These are phyloP conservation scores for Musa beccarii DNA, from an alignment of 176 grass and related monocot species.

Conservation along the genomic window DNA sequence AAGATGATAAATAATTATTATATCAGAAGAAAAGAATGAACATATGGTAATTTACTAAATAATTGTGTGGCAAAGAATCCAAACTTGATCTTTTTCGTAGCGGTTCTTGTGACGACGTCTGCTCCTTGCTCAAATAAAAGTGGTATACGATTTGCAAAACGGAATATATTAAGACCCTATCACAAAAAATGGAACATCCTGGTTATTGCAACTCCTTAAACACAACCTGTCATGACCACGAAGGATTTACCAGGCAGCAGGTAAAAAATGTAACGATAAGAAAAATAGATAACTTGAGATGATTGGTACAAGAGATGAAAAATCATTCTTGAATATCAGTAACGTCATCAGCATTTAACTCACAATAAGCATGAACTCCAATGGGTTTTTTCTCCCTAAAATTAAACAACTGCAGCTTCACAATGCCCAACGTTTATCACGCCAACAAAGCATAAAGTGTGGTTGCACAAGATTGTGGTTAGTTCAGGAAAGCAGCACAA, in stretches of 20 bases:
- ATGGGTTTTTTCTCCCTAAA: not conserved
- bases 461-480: not conserved
- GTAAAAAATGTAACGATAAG: too few relatives aligned
- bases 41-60: not conserved
- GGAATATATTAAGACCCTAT: slow-evolving; percentile 91
- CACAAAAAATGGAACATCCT: not conserved
- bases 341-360: not conserved
- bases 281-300: too few relatives aligned
- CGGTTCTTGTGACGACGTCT: slow-evolving; percentile 97
- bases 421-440: not conserved
- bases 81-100: slow-evolving; percentile 74
- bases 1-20: not conserved
- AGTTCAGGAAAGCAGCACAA: not conserved
- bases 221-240: too few relatives aligned
- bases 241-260: too few relatives aligned
- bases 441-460: too few relatives aligned
- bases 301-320: not conserved
- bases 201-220: not conserved
- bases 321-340: not conserved
- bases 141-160: slow-evolving; percentile 94
- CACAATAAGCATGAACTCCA: too few relatives aligned
- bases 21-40: not conserved
- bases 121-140: slow-evolving; percentile 97
- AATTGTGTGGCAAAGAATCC: slow-evolving; percentile 12
- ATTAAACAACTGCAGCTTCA: not conserved